Evolutionary conservation across 352 stramenopile genomes (phyloP), one percentile per base, ranked within the genome.

Genomic region (Phytophthora hybrid): DNA sequence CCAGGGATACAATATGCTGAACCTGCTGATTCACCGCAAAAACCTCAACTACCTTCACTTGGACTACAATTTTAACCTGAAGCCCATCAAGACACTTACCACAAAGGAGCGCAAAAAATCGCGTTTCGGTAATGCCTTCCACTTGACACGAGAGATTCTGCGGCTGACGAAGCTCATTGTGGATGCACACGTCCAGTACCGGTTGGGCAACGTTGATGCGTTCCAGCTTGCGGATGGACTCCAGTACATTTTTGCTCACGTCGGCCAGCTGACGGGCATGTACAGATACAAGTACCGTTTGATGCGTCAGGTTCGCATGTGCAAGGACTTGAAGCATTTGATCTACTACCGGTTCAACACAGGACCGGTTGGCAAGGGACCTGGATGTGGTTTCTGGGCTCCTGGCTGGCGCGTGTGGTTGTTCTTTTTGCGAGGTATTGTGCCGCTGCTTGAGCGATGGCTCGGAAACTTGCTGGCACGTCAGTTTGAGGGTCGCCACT

Each of bases 41-140:
- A 99, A 99, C 75, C 82, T 99, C 16, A 99, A 99, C 77, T 99
- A 99, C 78, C 83, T 99, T 39, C 98, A 99, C 84, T 88, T 99
- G 71, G 98, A 99, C 81, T 99, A 99, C 92, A 99, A 99, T 78
- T 99, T 99, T 78, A 99, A 99, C 84, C 79, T 99, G n/a, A 99
- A 99, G 82, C 98, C 98, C 5, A 99, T 99, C 82, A 99, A 99
- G 89, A 99, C 98, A 34, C 84, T 99, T 62, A 99, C 98, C 11
- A 99, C 98, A 3, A 99, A 99, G 82, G 98, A 99, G 76, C 88
- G 98, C 34, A 99, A 99, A 79, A 99, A 99, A 77, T 99, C 94
- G 65, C 93, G 97, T 37, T 99, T 99, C 60, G 97, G 96, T 69
- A 99, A 99, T 74, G 94, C 94, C 6, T 98, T 98, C 82, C 93